A percentile compares a stretch with the other conserved stretches of the same genome.
Conservation (phyloP, 2,329 filamentous ascomycete species). For the Colletotrichum melonis region DNA sequence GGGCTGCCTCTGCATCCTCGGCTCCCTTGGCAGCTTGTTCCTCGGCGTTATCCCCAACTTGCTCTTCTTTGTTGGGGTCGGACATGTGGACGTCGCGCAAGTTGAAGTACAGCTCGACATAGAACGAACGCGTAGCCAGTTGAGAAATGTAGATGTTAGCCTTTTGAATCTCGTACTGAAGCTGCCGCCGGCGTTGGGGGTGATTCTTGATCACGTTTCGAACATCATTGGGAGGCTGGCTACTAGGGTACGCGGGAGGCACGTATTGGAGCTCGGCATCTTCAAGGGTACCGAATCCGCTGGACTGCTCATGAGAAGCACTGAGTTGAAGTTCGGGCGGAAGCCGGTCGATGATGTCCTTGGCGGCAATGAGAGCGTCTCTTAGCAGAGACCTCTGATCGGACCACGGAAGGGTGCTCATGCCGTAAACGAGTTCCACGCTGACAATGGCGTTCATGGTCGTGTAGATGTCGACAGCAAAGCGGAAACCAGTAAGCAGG, state of each 20-base stretch:
- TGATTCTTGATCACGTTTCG: conserved; percentile 61
- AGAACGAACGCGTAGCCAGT: conserved; percentile 83
- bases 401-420: conserved; percentile 80
- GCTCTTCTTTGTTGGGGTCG: conserved; percentile 52
- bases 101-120: conserved; percentile 88
- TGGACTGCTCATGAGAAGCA: conserved; percentile 49
- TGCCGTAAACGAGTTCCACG: conserved; percentile 86
- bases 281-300: conserved; percentile 53
- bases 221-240: conserved; percentile 61
- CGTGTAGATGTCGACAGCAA: conserved; percentile 80
- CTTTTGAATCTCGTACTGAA: conserved; percentile 92
- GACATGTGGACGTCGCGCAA: conserved; percentile 74
- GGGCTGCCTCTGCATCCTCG: conserved; percentile 56
- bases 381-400: conserved; percentile 81
- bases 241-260: conserved; percentile 60
- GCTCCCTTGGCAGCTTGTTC: conserved; percentile 51
- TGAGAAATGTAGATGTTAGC: conserved; percentile 89
- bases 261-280: conserved; percentile 63
- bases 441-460: conserved; percentile 84
- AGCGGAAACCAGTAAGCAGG: conserved; percentile 82
- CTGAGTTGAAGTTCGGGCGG: conserved; percentile 75
- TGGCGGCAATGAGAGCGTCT: conserved; percentile 77
- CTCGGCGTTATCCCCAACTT: conserved; percentile 47
- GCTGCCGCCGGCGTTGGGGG: conserved; percentile 61
- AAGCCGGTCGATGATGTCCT: conserved; percentile 73